These are phyloP conservation scores for Aspergillus novofumigatus DNA, from an alignment of 2,329 filamentous ascomycete genomes.

Conservation along the genomic window DNA sequence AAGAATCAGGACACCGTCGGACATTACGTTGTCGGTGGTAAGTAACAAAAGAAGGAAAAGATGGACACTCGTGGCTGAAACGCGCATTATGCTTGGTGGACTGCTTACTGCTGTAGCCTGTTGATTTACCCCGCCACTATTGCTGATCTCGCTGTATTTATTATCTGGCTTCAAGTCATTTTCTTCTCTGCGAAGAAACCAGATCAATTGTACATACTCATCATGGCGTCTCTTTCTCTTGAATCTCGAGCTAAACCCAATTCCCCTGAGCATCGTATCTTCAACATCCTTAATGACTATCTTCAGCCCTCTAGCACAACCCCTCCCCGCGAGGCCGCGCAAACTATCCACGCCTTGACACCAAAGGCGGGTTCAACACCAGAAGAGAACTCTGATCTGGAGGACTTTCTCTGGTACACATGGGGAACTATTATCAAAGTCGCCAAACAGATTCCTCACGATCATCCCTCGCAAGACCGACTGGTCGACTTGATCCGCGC, in stretches of 20 bases:
- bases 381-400: neutral
- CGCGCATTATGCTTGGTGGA: neutral
- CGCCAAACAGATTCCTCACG: constrained; percentile 6
- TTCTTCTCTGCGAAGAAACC: neutral
- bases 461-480: constrained; percentile 7
- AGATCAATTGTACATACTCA: neutral
- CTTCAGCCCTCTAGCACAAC: neutral
- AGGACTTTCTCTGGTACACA: constrained; percentile 7
- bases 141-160: neutral
- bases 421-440: constrained; percentile 5
- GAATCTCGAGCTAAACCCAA: neutral
- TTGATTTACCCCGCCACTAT: neutral
- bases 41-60: neutral
- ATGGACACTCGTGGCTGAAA: neutral
- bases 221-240: constrained; percentile 3
- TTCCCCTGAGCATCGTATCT: neutral
- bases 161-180: neutral
- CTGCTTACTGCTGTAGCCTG: neutral
- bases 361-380: neutral
- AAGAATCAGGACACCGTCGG: neutral
- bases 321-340: neutral
- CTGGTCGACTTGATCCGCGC: constrained; percentile 7
- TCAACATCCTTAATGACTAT: constrained; percentile 2
- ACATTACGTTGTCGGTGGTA: neutral
- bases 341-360: constrained; percentile 4